Conservation (phyloP, 345 rosid genomes). For the Hirschfeldia incana region DNA sequence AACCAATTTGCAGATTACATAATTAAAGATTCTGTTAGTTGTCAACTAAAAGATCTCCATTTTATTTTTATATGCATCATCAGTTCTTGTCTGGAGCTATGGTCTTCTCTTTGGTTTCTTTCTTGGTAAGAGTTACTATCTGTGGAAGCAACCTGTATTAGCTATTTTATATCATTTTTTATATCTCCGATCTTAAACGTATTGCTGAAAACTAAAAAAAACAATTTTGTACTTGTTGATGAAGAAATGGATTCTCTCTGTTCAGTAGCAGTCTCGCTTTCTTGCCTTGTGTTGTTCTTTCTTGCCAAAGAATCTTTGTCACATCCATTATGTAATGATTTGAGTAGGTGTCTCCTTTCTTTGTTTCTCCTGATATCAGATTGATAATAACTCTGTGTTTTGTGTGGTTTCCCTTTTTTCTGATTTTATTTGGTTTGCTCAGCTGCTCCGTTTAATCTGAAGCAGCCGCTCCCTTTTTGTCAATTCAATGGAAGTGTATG, state of each 20-base stretch:
- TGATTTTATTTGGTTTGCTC: constrained; percentile 9
- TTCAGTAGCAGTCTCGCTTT: background rate
- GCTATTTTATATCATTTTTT: background rate
- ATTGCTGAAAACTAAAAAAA: background rate
- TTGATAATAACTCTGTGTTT: background rate
- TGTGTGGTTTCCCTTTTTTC: background rate
- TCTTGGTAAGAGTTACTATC: constrained; percentile 22
- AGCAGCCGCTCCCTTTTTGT: constrained; percentile 30
- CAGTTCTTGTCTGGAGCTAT: constrained; percentile 9
- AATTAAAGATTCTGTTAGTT: background rate
- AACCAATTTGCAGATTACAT: background rate
- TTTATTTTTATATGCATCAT: background rate
- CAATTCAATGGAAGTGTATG: constrained; percentile 36
- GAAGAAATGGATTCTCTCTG: constrained; percentile 13
- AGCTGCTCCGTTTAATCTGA: constrained; percentile 32
- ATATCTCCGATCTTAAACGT: background rate
- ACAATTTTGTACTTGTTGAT: background rate
- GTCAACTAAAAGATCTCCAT: background rate
- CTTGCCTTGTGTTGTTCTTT: constrained; percentile 47
- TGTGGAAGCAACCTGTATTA: background rate
- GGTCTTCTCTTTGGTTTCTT: constrained; percentile 30
- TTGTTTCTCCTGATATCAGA: background rate
- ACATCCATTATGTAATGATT: constrained; percentile 63
- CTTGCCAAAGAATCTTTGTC: constrained; percentile 42
- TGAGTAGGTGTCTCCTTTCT: constrained; percentile 46